Base-by-base conservation (phyloP, 352 stramenopile genomes). In the Phytopythium litorale region DNA sequence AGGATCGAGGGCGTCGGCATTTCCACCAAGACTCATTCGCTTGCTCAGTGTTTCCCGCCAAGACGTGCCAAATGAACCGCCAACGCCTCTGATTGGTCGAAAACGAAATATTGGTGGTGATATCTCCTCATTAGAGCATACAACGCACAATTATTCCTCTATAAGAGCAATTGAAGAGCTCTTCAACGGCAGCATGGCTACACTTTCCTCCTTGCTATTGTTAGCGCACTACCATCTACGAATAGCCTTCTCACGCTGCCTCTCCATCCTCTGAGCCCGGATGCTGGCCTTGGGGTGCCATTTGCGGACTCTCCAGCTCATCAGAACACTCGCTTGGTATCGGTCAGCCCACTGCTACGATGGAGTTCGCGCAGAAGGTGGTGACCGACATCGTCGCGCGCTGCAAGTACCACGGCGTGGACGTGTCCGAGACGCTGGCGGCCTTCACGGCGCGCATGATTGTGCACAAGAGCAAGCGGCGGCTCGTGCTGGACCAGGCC, bases 401-500 rank as follows among this genome's bases (percentile, higher is more conserved):
- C 49, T 90, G 84, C 66, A 79, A 81, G 56, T 92, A 81, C 62
- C 72, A 81, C 42, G 79, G 84, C n/a, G 73, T 95, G 5, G 77
- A 85, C 9, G 87, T 97, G 13, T 93, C 88, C 15, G 86, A 96
- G 67, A 93, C 91, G 40, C 78, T 97, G 40, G 91, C 88, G 4
- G 91, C 91, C 1, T 97, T 97, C 63, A 80, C 92, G 12, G 82
- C 70, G 12, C 76, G 76, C 19, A 81, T 91, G 63, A 67, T 92
- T 18, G 75, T 94, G 50, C 80, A 91, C 63, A 70, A 71, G 45
- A 89, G 79, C 65, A 83, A 83, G 42, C 73, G 73, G 18, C 62
- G 76, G 35, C 79, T 96, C 49, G 76, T 86, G 50, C 65, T 96
- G 21, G 87, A 97, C 61, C 76, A 87, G 46, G 70, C 78, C 5